Base-by-base conservation (phyloP, 768 basidiomycete species). In the Dioszegia hungarica region DNA sequence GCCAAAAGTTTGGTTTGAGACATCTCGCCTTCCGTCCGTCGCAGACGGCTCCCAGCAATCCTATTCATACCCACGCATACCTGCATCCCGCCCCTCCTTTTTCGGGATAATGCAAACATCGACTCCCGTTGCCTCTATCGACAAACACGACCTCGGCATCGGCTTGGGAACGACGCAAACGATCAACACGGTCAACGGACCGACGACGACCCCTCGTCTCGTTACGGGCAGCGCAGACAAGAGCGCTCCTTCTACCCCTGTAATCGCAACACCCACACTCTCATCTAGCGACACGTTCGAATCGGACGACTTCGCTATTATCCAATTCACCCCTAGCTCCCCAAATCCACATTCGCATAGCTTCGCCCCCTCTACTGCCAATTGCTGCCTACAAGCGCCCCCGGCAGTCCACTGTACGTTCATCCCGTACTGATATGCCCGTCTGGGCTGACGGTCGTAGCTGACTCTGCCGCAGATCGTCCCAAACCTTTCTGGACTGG, bases 51-150 rank as follows among this genome's bases (percentile, higher is more conserved):
- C 14, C 43, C 27, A 24, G 12, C 14, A 25, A 19, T 24, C 4
- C 22, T 44, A 44, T 44, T 44, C 43, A 44, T 44, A 44, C 43
- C 24, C 43, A n/a, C 43, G 20, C 39, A 27, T 44, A 44, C 43
- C 25, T 5, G 17, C 22, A 19, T 10, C 38, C 17, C 8, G 15
- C 8, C 8, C 17, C 5, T 25, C 43, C 43, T 11, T 44, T 27
- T 44, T 11, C 43, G 43, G 27, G 43, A 44, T 44, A 14, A 44
- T 44, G 43, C 43, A 44, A 24, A 44, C n/a, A n/a, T n/a, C n/a
- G n/a, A n/a, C n/a, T n/a, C n/a, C n/a, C n/a, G n/a, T n/a, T n/a
- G n/a, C n/a, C n/a, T n/a, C n/a, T n/a, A n/a, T n/a, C n/a, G n/a
- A n/a, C n/a, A n/a, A n/a, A n/a, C n/a, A n/a, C n/a, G n/a, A n/a